Base-by-base conservation (phyloP, 192 early-diverging fungal species). In the Coemansia sp. region DNA sequence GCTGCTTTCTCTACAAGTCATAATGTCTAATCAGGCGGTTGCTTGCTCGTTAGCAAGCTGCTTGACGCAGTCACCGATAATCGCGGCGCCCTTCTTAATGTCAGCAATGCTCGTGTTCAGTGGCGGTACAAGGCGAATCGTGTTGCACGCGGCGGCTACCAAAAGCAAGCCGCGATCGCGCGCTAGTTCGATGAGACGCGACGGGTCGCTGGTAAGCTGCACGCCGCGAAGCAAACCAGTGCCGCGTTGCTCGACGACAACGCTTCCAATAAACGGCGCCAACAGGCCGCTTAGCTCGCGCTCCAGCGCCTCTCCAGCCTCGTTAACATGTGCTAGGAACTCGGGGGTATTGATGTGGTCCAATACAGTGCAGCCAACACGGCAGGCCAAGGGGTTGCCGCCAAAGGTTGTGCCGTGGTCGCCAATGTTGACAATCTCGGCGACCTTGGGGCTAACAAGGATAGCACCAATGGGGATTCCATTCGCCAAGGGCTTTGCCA, bases 321-420 rank as follows among this genome's bases (percentile, higher is more conserved):
- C 68, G 12, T 68, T 53, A 19, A 99, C 94, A 62, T 88, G 81
- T 31, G 72, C 63, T 49, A 99, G 87, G 68, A 98, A 94, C 56
- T 81, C 79, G 0, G 91, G 87, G 19, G 83, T 76, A 57, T 69
- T 82, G 64, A 99, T 90, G 47, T 90, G 88, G 19, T 73, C 74
- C 40, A 93, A 70, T 7, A 97, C 96, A 36, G 83, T 80, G 29
- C 86, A 82, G 29, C 91, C 97, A 10, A 94, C 94, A 31, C 89
- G 88, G 66, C 93, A 93, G 15, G 93, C 95, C 42, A 99, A 74
- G 7, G 97, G 96, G 65, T 90, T 92, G 36, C 97, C 97, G 62
- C 97, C 97, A 87, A 97, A 99, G 7, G 96, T 98, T 12, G 97
- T 98, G 56, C 97, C 97, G 68, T 99, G 97, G 79, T 99, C 96